Base-by-base conservation (phyloP, 345 rosid species). In the Linum tenue region DNA sequence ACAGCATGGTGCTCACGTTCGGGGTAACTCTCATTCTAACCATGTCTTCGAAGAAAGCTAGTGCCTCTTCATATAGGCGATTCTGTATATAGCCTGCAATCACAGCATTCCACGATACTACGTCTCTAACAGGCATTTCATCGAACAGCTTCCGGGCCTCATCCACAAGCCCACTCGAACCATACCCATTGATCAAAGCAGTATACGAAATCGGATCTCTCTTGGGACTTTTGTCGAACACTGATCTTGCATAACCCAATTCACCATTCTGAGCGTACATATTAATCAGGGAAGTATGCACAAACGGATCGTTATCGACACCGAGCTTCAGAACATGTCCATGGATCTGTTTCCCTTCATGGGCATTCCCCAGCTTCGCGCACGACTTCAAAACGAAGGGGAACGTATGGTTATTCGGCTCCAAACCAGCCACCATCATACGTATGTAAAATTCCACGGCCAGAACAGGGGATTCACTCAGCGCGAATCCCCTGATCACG, bases 351-450 rank as follows among this genome's bases (percentile, higher is more conserved):
- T 73, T 72, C 61, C 91, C 88, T 78, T 78, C 86, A 39, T 11
- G 60, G 66, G 55, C 41, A 75, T 69, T 63, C 55, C 59, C 70
- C 1, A 69, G 62, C 63, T 76, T 84, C 17, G 84, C 75, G 12
- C 91, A 83, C 37, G 85, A 76, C 79, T 86, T 88, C 69, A 91
- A 70, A 41, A 85, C 70, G 37, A 80, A 88, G 35, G 97, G 92
- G 64, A 83, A 88, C 4, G 95, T 81, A 57, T 76, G 77, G 8
- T 75, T 56, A 78, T 88, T 85, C 1, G 89, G 91, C 64, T 62
- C 63, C 40, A 73, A 36, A 61, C 89, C 83, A 11, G 79, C 63
- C 8, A 63, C 66, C 63, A 86, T 60, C 97, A 91, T 85, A 36
- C 70, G 66, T 39, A 76, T 64, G 65, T 81, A 88, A 44, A 79